Conservation (phyloP, 805 yeast species). For the Groenewaldozyma salmanticensis region DNA sequence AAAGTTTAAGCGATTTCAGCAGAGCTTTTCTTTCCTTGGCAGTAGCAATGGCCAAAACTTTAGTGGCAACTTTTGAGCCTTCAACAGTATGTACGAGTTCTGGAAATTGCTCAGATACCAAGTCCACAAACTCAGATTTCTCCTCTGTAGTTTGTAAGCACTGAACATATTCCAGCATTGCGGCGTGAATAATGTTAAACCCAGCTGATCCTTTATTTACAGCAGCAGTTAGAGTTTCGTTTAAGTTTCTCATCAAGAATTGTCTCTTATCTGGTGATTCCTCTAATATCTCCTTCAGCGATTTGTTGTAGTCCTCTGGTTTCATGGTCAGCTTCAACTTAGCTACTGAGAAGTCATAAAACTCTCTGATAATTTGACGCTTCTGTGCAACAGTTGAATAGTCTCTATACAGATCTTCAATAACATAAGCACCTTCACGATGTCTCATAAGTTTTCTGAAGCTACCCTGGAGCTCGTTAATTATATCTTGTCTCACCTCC, state of each 20-base stretch:
- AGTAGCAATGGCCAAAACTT: slow-evolving; percentile 66
- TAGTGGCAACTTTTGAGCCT: slow-evolving; percentile 86
- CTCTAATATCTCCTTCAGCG: slow-evolving; percentile 53
- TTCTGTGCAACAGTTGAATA: slow-evolving; percentile 80
- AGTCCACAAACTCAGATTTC: slow-evolving; percentile 70
- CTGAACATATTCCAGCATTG: slow-evolving; percentile 79
- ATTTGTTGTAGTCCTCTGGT: slow-evolving; percentile 21
- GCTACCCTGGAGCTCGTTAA: slow-evolving; percentile 83
- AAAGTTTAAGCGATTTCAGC: slow-evolving; percentile 62
- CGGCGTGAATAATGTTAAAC: slow-evolving; percentile 91
- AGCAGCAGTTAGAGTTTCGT: slow-evolving; percentile 77
- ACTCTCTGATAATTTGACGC: slow-evolving; percentile 86
- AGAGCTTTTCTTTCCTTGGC: slow-evolving; percentile 88
- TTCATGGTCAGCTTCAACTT: neutral
- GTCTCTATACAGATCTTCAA: slow-evolving; percentile 81
- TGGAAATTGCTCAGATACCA: slow-evolving; percentile 79
- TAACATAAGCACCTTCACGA: slow-evolving; percentile 96
- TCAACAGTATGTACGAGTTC: slow-evolving; percentile 93
- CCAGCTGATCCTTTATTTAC: slow-evolving; percentile 95
- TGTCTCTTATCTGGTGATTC: slow-evolving; percentile 72
- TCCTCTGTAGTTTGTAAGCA: slow-evolving; percentile 56
- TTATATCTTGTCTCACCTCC: slow-evolving; percentile 61
- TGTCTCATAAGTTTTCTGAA: slow-evolving; percentile 90
- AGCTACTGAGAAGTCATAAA: slow-evolving; percentile 77
- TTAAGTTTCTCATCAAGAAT: slow-evolving; percentile 63